These are phyloP conservation scores for Lophium mytilinum DNA, from an alignment of 495 filamentous ascomycete genomes.

Conservation along the genomic window DNA sequence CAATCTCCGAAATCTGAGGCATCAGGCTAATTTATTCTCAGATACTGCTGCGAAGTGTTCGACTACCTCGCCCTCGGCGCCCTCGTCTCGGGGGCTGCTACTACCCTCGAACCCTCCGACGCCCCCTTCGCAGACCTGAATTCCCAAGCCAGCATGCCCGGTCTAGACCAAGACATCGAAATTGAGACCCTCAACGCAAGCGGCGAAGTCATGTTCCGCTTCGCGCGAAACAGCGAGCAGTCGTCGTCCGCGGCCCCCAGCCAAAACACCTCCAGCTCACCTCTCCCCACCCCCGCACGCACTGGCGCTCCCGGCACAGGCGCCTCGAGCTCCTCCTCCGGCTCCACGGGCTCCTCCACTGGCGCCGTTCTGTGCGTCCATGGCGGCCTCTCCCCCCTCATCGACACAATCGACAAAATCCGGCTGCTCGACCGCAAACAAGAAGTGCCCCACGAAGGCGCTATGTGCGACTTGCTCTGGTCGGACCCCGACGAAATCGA, in stretches of 20 bases:
- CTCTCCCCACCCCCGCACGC: conserved; percentile 31
- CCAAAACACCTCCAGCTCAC: conserved; percentile 41
- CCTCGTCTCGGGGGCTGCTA: conserved; percentile 82
- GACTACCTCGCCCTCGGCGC: conserved; percentile 95
- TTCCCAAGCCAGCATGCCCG: conserved; percentile 30
- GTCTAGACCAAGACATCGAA: conserved; percentile 65
- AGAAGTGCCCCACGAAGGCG: conserved; percentile 95
- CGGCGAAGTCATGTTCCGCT: conserved; percentile 67
- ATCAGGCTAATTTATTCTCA: conserved; percentile 6
- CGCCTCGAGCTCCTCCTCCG: conserved; percentile 59
- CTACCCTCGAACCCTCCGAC: conserved; percentile 53
- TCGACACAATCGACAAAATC: conserved; percentile 95
- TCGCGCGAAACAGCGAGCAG: conserved; percentile 43
- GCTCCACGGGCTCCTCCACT: conserved; percentile 49
- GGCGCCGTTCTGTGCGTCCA: conserved; percentile 94
- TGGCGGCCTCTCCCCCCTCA: conserved; percentile 81
- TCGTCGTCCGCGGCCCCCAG: conserved; percentile 27
- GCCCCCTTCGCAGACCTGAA: conserved; percentile 32
- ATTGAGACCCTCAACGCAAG: conserved; percentile 83
- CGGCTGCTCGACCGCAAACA: conserved; percentile 92
- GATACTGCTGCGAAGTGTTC: conserved; percentile 92
- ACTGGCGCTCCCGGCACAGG: conserved; percentile 72
- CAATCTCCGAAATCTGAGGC: background rate
- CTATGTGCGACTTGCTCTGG: conserved; percentile 98
- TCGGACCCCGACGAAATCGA: conserved; percentile 98